Evolutionary conservation across 768 basidiomycete species (phyloP).

Genomic region (Stropharia rugosoannulata): DNA sequence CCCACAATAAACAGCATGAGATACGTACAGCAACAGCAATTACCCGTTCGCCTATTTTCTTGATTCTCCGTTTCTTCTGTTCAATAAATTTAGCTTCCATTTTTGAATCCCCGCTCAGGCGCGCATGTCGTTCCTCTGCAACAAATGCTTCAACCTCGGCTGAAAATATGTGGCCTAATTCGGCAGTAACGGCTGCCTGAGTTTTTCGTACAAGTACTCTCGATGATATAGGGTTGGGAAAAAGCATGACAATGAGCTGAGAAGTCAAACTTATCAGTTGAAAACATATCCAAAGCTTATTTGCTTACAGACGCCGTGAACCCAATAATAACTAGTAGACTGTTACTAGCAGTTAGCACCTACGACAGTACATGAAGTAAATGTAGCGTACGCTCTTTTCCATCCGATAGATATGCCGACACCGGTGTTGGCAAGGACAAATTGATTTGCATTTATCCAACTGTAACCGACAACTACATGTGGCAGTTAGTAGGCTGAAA

Average conservation of each 20-base stretch:
- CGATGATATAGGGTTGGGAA: conserved; percentile 42
- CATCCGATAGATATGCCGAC: conserved; percentile 38
- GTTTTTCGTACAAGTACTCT: conserved; percentile 42
- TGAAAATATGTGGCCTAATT: conserved; percentile 37
- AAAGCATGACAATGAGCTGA: conserved; percentile 45
- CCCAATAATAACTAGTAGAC: conserved; percentile 43
- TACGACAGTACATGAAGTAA: background rate
- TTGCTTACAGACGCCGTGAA: conserved; percentile 39
- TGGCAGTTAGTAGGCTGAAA: background rate
- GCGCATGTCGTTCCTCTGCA: conserved; percentile 38
- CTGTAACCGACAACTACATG: conserved; percentile 38
- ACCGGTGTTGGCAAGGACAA: conserved; percentile 28
- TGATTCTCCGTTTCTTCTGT: conserved; percentile 37
- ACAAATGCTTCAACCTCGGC: conserved; percentile 44
- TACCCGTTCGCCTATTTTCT: conserved; percentile 32
- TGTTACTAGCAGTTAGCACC: conserved; percentile 7
- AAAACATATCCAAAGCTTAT: background rate
- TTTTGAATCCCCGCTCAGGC: conserved; percentile 27
- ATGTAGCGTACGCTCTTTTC: conserved; percentile 37
- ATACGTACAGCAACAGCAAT: conserved; percentile 33
- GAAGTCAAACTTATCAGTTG: background rate
- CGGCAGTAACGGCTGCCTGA: conserved; percentile 32
- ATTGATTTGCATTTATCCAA: conserved; percentile 36
- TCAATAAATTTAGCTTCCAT: conserved; percentile 21
- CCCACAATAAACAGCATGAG: background rate